These are phyloP conservation scores for Ophiocordyceps unilateralis DNA, from an alignment of 2,329 filamentous ascomycete species.

Conservation along the genomic window DNA sequence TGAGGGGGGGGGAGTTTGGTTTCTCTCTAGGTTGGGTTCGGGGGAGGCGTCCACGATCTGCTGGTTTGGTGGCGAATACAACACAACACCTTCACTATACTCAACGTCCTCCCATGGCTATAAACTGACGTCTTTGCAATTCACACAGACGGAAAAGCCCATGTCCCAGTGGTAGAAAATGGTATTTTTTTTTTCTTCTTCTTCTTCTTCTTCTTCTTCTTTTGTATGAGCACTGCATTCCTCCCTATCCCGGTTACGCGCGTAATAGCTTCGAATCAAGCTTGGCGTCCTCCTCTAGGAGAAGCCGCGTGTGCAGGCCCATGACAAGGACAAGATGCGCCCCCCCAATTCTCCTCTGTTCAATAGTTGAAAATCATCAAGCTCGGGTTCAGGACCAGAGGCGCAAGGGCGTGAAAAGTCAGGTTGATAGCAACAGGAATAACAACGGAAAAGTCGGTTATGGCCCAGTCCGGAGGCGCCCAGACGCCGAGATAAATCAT, in stretches of 20 bases:
- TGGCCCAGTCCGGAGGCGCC: constrained; percentile 47
- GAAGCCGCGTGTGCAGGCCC: neutral
- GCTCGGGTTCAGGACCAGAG: constrained; percentile 60
- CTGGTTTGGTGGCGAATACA: too few relatives aligned
- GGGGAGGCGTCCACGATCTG: neutral
- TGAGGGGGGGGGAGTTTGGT: too few relatives aligned
- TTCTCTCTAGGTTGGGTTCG: neutral
- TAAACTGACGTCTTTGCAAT: too few relatives aligned
- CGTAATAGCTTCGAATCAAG: neutral
- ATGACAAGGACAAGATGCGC: neutral
- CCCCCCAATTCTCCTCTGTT: neutral
- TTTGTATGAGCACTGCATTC: too few relatives aligned
- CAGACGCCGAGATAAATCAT: constrained; percentile 51
- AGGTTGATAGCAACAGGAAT: constrained; percentile 56
- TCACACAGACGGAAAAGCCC: too few relatives aligned
- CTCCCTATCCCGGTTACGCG: too few relatives aligned
- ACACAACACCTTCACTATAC: too few relatives aligned
- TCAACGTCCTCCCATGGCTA: too few relatives aligned
- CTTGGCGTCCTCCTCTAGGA: neutral
- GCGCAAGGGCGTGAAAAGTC: constrained; percentile 51
- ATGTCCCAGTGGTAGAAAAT: too few relatives aligned
- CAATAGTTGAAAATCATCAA: constrained; percentile 69
- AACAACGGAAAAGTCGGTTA: constrained; percentile 58
- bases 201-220: neutral
- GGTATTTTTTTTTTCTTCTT: neutral